Base-by-base conservation (phyloP, 768 basidiomycete species). In the Pleurotus tuber-regium region DNA sequence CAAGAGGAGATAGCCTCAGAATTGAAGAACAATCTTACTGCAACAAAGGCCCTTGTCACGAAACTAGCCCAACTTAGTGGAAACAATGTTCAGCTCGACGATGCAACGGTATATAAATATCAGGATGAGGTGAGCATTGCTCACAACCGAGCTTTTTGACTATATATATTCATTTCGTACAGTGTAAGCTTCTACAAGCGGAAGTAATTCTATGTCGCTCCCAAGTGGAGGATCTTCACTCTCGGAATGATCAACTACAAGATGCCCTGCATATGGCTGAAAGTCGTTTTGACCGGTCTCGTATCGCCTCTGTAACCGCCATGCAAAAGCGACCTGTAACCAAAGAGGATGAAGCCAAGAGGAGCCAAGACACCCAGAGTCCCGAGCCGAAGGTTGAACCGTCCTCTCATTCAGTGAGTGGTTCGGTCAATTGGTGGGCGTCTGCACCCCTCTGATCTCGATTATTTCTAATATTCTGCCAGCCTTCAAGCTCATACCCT, bases 331-430 rank as follows among this genome's bases (percentile, higher is more conserved):
- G 67, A 50, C 58, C 69, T 43, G 60, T 59, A 21, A 57, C 60
- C 35, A 56, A 53, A 16, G 62, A 63, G 56, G 54, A 57, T 35
- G 61, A 70, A 14, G 61, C 61, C 18, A 66, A 63, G 47, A 61
- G 64, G 16, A 14, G 16, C 23, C 46, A 29, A 38, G 64, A 63
- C 30, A 74, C 70, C 46, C 61, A 57, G 63, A 68, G 69, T 65
- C 78, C 78, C 74, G 77, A 74, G 68, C 67, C 73, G 57, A 71
- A 69, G 64, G 65, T 64, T 59, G 73, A 72, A 68, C 75, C 78
- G 68, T 80, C 77, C 71, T 78, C 84, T 75, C 82, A 85, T 67
- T 77, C 72, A 74, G 87, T 88, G 79, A 82, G 87, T 86, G 76
- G 75, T 72, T 75, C 71, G 74, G 70, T 77, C 73, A 72, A 77